Percentiles rank a stretch among this genome's conserved stretches.
Conservation (phyloP, 2,329 filamentous ascomycete genomes). For the Stagonosporopsis chrysanthemi region DNA sequence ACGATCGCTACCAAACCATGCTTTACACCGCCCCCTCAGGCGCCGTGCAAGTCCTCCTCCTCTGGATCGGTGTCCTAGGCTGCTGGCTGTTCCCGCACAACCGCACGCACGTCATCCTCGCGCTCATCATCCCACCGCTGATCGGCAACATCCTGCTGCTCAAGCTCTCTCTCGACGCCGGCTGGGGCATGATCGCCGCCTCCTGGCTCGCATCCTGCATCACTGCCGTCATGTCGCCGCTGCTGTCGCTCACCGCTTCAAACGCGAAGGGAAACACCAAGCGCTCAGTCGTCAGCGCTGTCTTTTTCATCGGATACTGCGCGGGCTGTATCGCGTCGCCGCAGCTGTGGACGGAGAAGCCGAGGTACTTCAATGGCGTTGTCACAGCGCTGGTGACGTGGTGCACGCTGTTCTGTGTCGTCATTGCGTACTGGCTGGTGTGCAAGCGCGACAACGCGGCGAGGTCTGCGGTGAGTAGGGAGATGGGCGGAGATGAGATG, state of each 20-base stretch:
- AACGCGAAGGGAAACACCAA: constrained; percentile 63
- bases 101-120: constrained; percentile 51
- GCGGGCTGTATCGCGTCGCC: constrained; percentile 57
- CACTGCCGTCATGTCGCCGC: constrained; percentile 10
- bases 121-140: constrained; percentile 53
- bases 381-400: constrained; percentile 57
- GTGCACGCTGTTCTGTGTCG: constrained; percentile 29
- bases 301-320: constrained; percentile 62
- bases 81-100: constrained; percentile 52
- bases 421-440: constrained; percentile 7
- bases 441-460: constrained; percentile 5
- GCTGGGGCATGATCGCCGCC: constrained; percentile 59
- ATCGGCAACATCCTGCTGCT: constrained; percentile 56
- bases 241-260: constrained; percentile 53
- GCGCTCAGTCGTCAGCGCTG: constrained; percentile 54
- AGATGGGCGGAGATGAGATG: background rate
- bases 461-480: background rate
- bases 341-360: constrained; percentile 57
- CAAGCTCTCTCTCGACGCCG: constrained; percentile 49
- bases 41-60: constrained; percentile 55
- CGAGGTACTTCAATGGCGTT: constrained; percentile 57
- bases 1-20: constrained; percentile 55
- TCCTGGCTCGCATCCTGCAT: constrained; percentile 53
- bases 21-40: constrained; percentile 59
- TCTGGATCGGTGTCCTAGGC: constrained; percentile 56